Evolutionary conservation across 1,139 yeast species (phyloP).

Genomic region (Yamadazyma kanchanaburiensis): DNA sequence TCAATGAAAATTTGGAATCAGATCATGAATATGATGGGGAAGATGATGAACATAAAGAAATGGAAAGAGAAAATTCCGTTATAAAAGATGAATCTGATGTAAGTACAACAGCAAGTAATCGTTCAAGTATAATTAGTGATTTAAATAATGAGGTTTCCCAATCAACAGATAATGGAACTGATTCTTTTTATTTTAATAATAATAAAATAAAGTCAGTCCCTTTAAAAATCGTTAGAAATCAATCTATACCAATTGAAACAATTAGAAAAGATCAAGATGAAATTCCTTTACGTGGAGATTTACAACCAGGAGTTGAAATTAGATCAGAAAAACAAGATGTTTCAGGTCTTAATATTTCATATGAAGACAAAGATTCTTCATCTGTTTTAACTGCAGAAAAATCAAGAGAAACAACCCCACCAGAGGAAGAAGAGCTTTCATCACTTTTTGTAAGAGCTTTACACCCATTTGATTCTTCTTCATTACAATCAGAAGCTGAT

Average conservation of each 20-base stretch:
- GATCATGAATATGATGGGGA: constrained; percentile 10
- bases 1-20: constrained; percentile 11
- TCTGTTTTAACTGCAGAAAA: too few relatives aligned
- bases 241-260: constrained; percentile 10
- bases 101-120: constrained; percentile 22
- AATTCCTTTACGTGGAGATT: constrained; percentile 31
- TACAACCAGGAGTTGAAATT: constrained; percentile 16
- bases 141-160: constrained; percentile 4
- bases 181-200: constrained; percentile 10
- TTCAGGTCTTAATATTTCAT: constrained; percentile 9
- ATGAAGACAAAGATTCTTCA: constrained; percentile 3
- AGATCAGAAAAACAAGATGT: constrained; percentile 3
- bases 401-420: too few relatives aligned
- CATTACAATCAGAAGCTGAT: constrained; percentile 64
- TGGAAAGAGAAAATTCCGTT: constrained; percentile 10
- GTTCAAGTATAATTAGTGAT: constrained; percentile 21
- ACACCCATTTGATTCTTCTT: constrained; percentile 72
- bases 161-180: constrained; percentile 3
- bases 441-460: constrained; percentile 58
- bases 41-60: constrained; percentile 12
- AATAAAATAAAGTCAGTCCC: constrained; percentile 12
- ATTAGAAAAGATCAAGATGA: constrained; percentile 12
- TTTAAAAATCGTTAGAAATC: constrained; percentile 16
- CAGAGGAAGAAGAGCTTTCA: constrained; percentile 41
- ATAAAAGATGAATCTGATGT: constrained; percentile 16